Evolutionary conservation across 768 basidiomycete species (phyloP).

Genomic region (Amyloporia xantha): DNA sequence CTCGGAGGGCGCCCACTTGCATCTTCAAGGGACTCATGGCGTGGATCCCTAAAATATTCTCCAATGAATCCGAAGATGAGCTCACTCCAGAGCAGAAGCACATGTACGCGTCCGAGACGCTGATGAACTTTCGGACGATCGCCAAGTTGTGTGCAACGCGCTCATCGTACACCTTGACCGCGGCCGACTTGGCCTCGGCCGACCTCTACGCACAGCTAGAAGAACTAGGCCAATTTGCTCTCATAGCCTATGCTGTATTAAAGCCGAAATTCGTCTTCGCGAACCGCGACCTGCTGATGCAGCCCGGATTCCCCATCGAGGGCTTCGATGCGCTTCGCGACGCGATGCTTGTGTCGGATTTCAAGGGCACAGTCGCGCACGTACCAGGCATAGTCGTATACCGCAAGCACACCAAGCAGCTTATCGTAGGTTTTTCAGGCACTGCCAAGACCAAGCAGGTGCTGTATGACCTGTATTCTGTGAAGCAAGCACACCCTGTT

Average conservation of each 20-base stretch:
- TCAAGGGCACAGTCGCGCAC: conserved; percentile 36
- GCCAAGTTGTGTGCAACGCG: conserved; percentile 40
- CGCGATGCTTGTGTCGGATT: conserved; percentile 29
- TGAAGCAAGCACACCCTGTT: conserved; percentile 34
- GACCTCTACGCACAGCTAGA: conserved; percentile 35
- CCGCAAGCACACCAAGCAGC: conserved; percentile 36
- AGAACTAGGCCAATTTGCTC: conserved; percentile 50
- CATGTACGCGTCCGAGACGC: conserved; percentile 47
- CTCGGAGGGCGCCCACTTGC: too few relatives aligned
- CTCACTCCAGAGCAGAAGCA: conserved; percentile 27
- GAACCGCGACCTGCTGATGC: conserved; percentile 31
- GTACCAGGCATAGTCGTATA: conserved; percentile 43
- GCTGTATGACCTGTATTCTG: conserved; percentile 39
- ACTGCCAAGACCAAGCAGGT: conserved; percentile 39
- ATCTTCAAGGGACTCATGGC: too few relatives aligned
- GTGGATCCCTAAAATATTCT: neutral
- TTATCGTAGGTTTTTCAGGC: conserved; percentile 48
- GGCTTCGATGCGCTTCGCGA: conserved; percentile 34
- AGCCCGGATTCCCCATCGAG: conserved; percentile 44
- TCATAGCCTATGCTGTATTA: conserved; percentile 30
- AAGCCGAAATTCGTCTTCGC: conserved; percentile 38
- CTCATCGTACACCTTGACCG: conserved; percentile 36
- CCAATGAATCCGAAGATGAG: neutral
- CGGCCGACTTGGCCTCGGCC: conserved; percentile 32
- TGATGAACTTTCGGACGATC: conserved; percentile 52